Evolutionary conservation across 2,329 filamentous ascomycete genomes (phyloP).

Genomic region (Periconia digitata): DNA sequence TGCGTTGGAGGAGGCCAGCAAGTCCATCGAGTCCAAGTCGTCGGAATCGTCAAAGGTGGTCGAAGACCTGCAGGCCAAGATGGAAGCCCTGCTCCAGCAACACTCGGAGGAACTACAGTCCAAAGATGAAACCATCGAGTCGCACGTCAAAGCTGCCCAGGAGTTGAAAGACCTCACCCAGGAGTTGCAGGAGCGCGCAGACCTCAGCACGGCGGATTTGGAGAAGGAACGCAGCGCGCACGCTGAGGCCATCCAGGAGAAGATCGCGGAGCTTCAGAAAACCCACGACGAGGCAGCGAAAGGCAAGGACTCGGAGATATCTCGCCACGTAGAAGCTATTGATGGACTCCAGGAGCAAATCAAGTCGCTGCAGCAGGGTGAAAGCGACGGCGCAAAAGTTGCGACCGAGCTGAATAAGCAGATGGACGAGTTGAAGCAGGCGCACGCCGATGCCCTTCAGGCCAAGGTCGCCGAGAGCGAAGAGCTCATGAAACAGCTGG

Average conservation of each 20-base stretch:
- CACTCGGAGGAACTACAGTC: slow-evolving; percentile 34
- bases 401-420: slow-evolving; percentile 35
- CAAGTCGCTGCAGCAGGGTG: slow-evolving; percentile 34
- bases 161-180: slow-evolving; percentile 29
- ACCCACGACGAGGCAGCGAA: slow-evolving; percentile 23
- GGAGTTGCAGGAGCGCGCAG: slow-evolving; percentile 31
- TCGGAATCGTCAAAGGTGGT: slow-evolving; percentile 32
- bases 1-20: slow-evolving; percentile 26
- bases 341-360: slow-evolving; percentile 38
- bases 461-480: slow-evolving; percentile 34
- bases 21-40: slow-evolving; percentile 28
- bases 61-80: slow-evolving; percentile 36
- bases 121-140: slow-evolving; percentile 34
- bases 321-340: slow-evolving; percentile 32
- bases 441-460: slow-evolving; percentile 33
- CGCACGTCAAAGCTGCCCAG: slow-evolving; percentile 23
- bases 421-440: slow-evolving; percentile 31
- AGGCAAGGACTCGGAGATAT: slow-evolving; percentile 31
- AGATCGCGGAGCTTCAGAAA: slow-evolving; percentile 32
- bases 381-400: slow-evolving; percentile 33
- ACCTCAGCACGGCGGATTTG: slow-evolving; percentile 29
- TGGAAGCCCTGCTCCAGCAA: slow-evolving; percentile 30
- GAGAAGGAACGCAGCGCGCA: slow-evolving; percentile 33
- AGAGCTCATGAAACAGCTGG: slow-evolving; percentile 35
- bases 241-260: slow-evolving; percentile 24